Evolutionary conservation across 2,329 filamentous ascomycete genomes (phyloP).

Genomic region (Trichoderma sp.): DNA sequence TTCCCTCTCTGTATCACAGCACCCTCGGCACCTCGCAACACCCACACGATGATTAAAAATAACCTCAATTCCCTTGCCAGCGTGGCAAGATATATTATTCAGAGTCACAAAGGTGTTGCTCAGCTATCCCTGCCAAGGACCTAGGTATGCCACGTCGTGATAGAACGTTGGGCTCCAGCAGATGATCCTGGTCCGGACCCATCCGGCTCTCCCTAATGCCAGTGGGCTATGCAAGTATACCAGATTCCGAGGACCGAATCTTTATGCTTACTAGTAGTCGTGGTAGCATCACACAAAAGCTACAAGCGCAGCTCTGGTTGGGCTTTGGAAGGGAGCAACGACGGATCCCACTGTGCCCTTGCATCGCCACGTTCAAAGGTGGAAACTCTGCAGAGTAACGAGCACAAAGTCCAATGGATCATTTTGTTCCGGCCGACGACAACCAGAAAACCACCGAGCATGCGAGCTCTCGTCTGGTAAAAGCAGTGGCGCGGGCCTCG

Average conservation of each 20-base stretch:
- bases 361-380: slow-evolving; percentile 2
- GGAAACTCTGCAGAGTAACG: background rate
- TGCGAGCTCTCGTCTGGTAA: background rate
- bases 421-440: background rate
- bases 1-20: background rate
- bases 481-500: slow-evolving; percentile 1
- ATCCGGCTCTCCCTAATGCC: background rate
- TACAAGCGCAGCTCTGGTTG: background rate
- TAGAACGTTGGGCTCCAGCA: background rate
- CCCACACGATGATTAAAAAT: background rate
- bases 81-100: background rate
- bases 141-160: background rate
- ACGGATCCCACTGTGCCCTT: background rate
- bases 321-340: background rate
- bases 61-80: background rate
- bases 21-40: background rate
- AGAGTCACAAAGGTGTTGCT: background rate
- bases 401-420: background rate
- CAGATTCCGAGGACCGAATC: background rate
- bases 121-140: background rate
- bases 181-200: background rate
- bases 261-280: slow-evolving; percentile 5
- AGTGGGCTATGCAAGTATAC: background rate
- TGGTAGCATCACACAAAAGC: background rate
- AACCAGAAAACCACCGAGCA: background rate